Evolutionary conservation across 805 yeast genomes (phyloP).

Genomic region (Starmerella vitae): DNA sequence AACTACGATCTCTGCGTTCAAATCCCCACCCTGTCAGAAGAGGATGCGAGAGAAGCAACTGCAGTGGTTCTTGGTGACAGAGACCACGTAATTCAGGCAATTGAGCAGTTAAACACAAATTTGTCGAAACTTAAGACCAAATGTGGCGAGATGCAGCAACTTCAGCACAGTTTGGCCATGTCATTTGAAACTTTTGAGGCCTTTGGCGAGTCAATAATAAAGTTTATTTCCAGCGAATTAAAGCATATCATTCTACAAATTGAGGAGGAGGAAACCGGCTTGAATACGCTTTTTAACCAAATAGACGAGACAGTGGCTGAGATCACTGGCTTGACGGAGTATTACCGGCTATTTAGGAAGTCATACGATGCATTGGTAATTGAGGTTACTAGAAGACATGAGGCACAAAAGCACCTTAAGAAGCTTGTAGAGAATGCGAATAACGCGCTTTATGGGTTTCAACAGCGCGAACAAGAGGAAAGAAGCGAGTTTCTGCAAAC

Average conservation of each 20-base stretch:
- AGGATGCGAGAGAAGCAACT: slow-evolving; percentile 37
- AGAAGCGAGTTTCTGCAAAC: slow-evolving; percentile 34
- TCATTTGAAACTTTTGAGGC: slow-evolving; percentile 20
- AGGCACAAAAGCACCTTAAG: slow-evolving; percentile 32
- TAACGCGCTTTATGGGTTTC: slow-evolving; percentile 29
- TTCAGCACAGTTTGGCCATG: slow-evolving; percentile 17
- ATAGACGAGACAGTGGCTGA: slow-evolving; percentile 26
- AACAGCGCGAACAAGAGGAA: slow-evolving; percentile 33
- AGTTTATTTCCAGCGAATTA: slow-evolving; percentile 18
- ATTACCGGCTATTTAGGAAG: slow-evolving; percentile 38
- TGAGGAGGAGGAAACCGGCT: slow-evolving; percentile 17
- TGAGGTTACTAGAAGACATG: slow-evolving; percentile 41
- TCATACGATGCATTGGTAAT: slow-evolving; percentile 40
- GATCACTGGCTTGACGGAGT: slow-evolving; percentile 32
- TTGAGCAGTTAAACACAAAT: slow-evolving; percentile 20
- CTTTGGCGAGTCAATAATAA: slow-evolving; percentile 12
- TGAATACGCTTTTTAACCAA: slow-evolving; percentile 22
- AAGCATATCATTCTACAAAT: slow-evolving; percentile 15
- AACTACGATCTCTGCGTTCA: slow-evolving; percentile 70
- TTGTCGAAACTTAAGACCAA: slow-evolving; percentile 5
- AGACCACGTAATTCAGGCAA: slow-evolving; percentile 25
- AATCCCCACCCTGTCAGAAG: slow-evolving; percentile 32
- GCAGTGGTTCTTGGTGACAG: slow-evolving; percentile 35
- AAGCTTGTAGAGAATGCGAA: slow-evolving; percentile 33
- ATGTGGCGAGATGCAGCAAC: slow-evolving; percentile 12